Evolutionary conservation across 208 protist genomes (phyloP).

Genomic region (Crithidia acanthocephali): DNA sequence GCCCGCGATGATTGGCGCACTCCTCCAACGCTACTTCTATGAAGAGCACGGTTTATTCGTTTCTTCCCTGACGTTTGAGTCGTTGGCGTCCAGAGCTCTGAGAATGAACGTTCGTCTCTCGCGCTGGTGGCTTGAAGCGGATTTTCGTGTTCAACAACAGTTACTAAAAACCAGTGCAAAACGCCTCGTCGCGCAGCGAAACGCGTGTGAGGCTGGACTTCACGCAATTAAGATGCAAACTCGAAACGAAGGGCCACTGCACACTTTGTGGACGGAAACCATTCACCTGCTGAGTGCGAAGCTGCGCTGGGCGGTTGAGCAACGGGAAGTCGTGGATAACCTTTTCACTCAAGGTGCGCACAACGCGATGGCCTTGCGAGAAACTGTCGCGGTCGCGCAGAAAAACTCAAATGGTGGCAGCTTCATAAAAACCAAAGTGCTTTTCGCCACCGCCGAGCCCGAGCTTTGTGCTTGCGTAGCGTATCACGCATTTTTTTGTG

Average conservation of each 20-base stretch:
- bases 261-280: constrained; percentile 15
- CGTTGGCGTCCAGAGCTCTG: constrained; percentile 16
- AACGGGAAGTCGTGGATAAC: not conserved
- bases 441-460: constrained; percentile 16
- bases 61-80: constrained; percentile 28
- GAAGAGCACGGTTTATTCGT: constrained; percentile 30
- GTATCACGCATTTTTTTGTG: constrained; percentile 22
- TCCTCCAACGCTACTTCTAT: constrained; percentile 32
- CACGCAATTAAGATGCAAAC: constrained; percentile 21
- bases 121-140: constrained; percentile 23
- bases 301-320: not conserved
- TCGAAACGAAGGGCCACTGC: constrained; percentile 1
- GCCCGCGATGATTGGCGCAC: constrained; percentile 30
- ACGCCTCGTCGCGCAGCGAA: not conserved
- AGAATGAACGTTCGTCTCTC: constrained; percentile 12
- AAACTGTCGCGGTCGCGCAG: not conserved
- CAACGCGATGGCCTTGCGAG: not conserved
- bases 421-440: too few species aligned
- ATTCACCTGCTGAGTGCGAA: not conserved
- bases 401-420: not conserved
- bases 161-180: constrained; percentile 1
- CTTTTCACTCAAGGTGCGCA: not conserved
- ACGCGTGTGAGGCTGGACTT: constrained; percentile 14
- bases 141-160: constrained; percentile 14
- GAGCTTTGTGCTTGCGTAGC: constrained; percentile 33